Percentiles rank a stretch among this genome's conserved stretches.
Conservation (phyloP, 306 rosid genomes). For the Fragaria iinumae region DNA sequence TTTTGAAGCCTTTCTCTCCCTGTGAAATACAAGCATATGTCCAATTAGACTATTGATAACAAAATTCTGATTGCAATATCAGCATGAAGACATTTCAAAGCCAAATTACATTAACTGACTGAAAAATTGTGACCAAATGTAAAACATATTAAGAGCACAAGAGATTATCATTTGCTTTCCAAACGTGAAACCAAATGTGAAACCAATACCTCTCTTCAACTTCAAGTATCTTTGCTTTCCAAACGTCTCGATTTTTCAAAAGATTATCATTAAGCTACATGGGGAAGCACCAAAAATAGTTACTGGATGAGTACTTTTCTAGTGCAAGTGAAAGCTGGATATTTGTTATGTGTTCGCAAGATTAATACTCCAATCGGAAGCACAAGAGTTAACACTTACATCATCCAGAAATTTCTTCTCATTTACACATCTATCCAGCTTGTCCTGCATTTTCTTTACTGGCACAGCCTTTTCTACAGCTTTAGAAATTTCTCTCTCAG, state of each 20-base stretch:
- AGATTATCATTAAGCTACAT: conserved; percentile 92
- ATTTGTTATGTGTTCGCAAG: conserved; percentile 12
- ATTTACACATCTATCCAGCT: conserved; percentile 67
- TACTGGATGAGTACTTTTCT: conserved; percentile 7
- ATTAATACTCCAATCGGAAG: not conserved
- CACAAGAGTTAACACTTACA: conserved; percentile 39
- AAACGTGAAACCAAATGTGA: not conserved
- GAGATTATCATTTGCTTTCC: not conserved
- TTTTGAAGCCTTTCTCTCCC: conserved; percentile 50
- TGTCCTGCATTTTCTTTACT: conserved; percentile 74
- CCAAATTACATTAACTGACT: conserved; percentile 5
- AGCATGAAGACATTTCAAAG: not conserved
- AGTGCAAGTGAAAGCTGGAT: not conserved
- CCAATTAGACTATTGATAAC: not conserved
- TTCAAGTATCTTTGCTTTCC: conserved; percentile 64
- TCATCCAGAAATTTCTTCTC: conserved; percentile 85
- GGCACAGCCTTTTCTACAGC: conserved; percentile 68
- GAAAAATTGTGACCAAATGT: not conserved
- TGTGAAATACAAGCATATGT: conserved; percentile 24
- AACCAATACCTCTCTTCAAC: conserved; percentile 69
- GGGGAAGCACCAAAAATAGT: conserved; percentile 17
- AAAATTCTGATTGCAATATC: not conserved
- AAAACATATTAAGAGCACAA: not conserved
- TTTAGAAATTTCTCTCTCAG: conserved; percentile 60
- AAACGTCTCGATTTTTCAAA: conserved; percentile 70